These are phyloP conservation scores for Toxicodendron radicans DNA, from an alignment of 345 rosid genomes.

Conservation along the genomic window DNA sequence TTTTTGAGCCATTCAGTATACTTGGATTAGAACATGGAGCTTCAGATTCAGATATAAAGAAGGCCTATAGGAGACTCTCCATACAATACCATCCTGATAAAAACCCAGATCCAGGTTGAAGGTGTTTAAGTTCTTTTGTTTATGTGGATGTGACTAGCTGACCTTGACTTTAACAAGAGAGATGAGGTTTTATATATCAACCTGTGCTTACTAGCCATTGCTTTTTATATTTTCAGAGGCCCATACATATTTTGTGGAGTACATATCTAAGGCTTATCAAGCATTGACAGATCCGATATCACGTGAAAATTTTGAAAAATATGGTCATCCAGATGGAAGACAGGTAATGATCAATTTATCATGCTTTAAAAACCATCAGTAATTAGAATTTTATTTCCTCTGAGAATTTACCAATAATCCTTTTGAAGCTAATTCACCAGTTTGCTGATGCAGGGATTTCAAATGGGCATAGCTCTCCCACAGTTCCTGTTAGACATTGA, in stretches of 20 bases:
- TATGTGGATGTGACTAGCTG: background rate
- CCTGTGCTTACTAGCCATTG: slow-evolving; percentile 13
- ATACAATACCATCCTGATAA: slow-evolving; percentile 96
- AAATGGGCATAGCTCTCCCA: slow-evolving; percentile 99
- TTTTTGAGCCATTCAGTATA: slow-evolving; percentile 87
- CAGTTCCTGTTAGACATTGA: slow-evolving; percentile 88
- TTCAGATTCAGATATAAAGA: slow-evolving; percentile 80
- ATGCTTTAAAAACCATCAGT: background rate
- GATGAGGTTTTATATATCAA: slow-evolving; percentile 1
- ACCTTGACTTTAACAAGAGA: slow-evolving; percentile 13
- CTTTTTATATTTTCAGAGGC: slow-evolving; percentile 60
- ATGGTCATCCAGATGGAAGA: slow-evolving; percentile 99
- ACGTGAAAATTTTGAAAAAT: slow-evolving; percentile 95
- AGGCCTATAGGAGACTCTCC: slow-evolving; percentile 89
- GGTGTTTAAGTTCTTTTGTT: slow-evolving; percentile 28
- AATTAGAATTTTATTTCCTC: slow-evolving; percentile 12
- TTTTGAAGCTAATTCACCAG: slow-evolving; percentile 19
- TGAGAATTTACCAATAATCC: background rate
- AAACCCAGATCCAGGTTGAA: slow-evolving; percentile 98
- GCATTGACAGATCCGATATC: slow-evolving; percentile 91
- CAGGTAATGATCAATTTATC: slow-evolving; percentile 51
- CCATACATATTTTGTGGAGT: slow-evolving; percentile 79
- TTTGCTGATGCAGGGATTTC: slow-evolving; percentile 72
- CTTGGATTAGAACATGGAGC: slow-evolving; percentile 85
- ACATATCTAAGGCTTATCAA: slow-evolving; percentile 92